Evolutionary conservation across 768 basidiomycete genomes (phyloP), one percentile per base, ranked within the genome.

Genomic region (Scleroderma bovista): DNA sequence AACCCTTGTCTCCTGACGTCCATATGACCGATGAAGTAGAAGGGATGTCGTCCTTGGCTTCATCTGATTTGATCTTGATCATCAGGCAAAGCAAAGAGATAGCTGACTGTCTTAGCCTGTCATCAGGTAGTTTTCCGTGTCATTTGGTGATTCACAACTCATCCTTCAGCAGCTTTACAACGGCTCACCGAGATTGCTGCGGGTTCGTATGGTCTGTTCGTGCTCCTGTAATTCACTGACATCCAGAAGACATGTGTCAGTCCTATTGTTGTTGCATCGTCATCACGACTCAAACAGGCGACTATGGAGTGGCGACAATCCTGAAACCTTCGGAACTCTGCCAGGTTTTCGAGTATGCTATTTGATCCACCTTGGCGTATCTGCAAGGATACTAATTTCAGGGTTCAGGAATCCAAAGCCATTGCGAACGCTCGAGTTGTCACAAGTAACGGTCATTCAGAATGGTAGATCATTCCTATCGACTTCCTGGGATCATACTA

Each of bases 11-110:
- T 59, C 51, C 58, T 61, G 20, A 56, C 57, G 33, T 74, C 63
- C 51, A 60, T 33, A 71, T 73, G 41, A 56, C 63, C 15, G 70
- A 70, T 3, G 78, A 80, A 38, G 77, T 79, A 44, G 78, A 79
- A 53, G 80, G 81, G 15, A 61, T 68, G 45, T 75, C 76, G 1
- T 76, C 73, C n/a, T 60, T 85, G 33, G 73, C 73, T 51, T 81
- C 83, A 15, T 70, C 77, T 43, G 82, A 86, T 60, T 67, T 86
- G 12, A 79, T 80, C 20, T 79, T 83, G 0, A 85, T 88, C 44
- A 71, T 87, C 29, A 83, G 81, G 57, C 85, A 83, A 79, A 85
- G 81, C 57, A 83, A 84, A 61, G 81, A 84, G 47, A 85, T 88
- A 13, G 84, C 84, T 0, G 79, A 81, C 33, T 83, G 86, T 61